phyloP scores from a whole-genome alignment of 2,329 filamentous ascomycete genomes.

The Aspergillus candidus region DNA sequence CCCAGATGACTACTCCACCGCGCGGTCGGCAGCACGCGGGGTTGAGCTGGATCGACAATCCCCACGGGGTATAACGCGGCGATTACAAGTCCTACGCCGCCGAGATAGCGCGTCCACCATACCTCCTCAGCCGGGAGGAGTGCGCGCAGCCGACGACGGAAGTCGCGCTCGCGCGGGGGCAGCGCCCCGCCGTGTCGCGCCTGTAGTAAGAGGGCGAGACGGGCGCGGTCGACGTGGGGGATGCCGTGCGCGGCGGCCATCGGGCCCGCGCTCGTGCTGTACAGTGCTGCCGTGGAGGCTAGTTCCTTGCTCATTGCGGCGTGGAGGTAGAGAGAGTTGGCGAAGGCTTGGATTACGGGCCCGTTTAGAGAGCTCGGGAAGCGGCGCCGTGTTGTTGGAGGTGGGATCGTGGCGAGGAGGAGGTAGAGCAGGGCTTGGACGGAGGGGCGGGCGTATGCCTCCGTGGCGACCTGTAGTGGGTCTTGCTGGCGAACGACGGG shows the following conservation, averaged over 20 bases:
- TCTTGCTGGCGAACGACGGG: constrained; percentile 54
- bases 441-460: constrained; percentile 43
- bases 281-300: constrained; percentile 26
- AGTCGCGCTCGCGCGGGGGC: constrained; percentile 27
- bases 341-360: constrained; percentile 25
- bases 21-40: constrained; percentile 22
- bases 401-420: constrained; percentile 45
- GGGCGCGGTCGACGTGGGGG: constrained; percentile 28
- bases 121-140: constrained; percentile 28
- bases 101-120: constrained; percentile 32
- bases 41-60: constrained; percentile 18
- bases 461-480: constrained; percentile 59
- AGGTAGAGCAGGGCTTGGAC: constrained; percentile 43
- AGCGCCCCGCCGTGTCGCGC: constrained; percentile 29
- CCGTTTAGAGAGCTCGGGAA: constrained; percentile 22
- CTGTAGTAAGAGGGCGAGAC: constrained; percentile 29
- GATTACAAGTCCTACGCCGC: constrained; percentile 25
- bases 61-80: constrained; percentile 29
- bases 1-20: constrained; percentile 26
- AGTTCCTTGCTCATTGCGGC: constrained; percentile 28
- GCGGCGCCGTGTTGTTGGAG: constrained; percentile 12
- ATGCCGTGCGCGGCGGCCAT: constrained; percentile 30
- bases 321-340: constrained; percentile 30
- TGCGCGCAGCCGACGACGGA: constrained; percentile 22
- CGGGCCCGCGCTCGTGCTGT: constrained; percentile 28